Conservation (phyloP, 2,329 filamentous ascomycete species). For the Mariannaea sp. region DNA sequence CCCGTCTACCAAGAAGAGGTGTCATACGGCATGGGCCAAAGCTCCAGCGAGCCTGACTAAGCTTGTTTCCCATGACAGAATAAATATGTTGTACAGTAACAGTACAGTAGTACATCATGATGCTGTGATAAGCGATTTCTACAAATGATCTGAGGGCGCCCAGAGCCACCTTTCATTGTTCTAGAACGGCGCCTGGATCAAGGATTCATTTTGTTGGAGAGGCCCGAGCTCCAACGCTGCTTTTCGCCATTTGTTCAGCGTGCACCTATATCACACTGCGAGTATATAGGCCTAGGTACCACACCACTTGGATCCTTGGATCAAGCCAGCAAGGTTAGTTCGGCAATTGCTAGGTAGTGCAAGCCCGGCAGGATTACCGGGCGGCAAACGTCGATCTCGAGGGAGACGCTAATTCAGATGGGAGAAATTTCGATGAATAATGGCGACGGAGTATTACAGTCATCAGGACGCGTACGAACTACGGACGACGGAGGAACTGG, state of each 20-base stretch:
- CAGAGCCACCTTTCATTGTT: background rate
- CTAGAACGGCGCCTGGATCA: background rate
- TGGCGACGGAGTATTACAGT: too few species aligned
- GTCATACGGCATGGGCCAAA: background rate
- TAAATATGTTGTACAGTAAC: too few species aligned
- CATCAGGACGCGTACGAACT: too few species aligned
- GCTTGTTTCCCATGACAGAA: background rate
- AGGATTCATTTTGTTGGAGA: background rate
- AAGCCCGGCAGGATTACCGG: conserved; percentile 31
- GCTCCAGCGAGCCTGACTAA: background rate
- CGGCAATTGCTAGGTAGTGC: conserved; percentile 33
- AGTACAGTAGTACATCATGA: too few species aligned
- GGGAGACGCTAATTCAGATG: conserved; percentile 25
- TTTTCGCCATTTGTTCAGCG: background rate
- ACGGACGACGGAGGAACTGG: conserved; percentile 12
- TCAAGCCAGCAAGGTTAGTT: conserved; percentile 3
- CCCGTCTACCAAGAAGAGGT: background rate
- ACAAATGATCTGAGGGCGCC: background rate
- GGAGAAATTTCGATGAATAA: too few species aligned
- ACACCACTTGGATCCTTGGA: too few species aligned
- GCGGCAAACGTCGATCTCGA: conserved; percentile 38
- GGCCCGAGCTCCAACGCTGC: conserved; percentile 7
- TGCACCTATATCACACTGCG: background rate
- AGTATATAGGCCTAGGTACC: too few species aligned
- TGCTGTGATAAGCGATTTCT: background rate